These are phyloP conservation scores for Chaetoscypha palmicola DNA, from an alignment of 2,329 filamentous ascomycete species.

Conservation along the genomic window DNA sequence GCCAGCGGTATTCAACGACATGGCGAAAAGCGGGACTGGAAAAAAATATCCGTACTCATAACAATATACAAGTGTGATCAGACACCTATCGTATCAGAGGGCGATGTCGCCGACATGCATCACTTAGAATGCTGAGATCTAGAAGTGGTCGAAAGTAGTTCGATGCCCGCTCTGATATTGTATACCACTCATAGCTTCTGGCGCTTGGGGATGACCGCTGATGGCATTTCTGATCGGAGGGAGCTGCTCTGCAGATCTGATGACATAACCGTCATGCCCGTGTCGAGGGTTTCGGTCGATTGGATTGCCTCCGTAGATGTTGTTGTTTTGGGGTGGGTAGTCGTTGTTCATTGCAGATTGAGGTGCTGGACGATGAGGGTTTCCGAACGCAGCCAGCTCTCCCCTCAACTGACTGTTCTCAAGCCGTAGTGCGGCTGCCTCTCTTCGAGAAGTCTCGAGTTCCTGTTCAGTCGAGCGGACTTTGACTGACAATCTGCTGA, in stretches of 20 bases:
- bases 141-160: constrained; percentile 11
- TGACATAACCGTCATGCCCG: constrained; percentile 32
- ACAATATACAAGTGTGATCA: background rate
- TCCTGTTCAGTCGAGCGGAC: constrained; percentile 25
- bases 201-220: constrained; percentile 26
- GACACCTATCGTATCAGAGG: too few relatives aligned
- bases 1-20: too few relatives aligned
- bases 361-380: constrained; percentile 13
- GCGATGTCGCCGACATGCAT: too few relatives aligned
- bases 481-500: constrained; percentile 7
- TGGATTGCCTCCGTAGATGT: constrained; percentile 3
- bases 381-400: constrained; percentile 18
- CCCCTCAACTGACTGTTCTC: constrained; percentile 29
- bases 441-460: constrained; percentile 35
- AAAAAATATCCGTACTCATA: background rate
- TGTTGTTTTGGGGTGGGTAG: constrained; percentile 8
- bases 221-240: constrained; percentile 50
- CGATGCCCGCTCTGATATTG: constrained; percentile 41
- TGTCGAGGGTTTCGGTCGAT: constrained; percentile 26
- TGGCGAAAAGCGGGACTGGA: too few relatives aligned
- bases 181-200: constrained; percentile 60
- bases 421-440: constrained; percentile 34
- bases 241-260: constrained; percentile 31
- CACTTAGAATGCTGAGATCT: too few relatives aligned
- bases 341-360: constrained; percentile 7